A percentile compares a stretch with the other conserved stretches of the same genome.
Evolutionary conservation across 2,329 filamentous ascomycete species (phyloP).

Genomic region (Xylaria sp.): DNA sequence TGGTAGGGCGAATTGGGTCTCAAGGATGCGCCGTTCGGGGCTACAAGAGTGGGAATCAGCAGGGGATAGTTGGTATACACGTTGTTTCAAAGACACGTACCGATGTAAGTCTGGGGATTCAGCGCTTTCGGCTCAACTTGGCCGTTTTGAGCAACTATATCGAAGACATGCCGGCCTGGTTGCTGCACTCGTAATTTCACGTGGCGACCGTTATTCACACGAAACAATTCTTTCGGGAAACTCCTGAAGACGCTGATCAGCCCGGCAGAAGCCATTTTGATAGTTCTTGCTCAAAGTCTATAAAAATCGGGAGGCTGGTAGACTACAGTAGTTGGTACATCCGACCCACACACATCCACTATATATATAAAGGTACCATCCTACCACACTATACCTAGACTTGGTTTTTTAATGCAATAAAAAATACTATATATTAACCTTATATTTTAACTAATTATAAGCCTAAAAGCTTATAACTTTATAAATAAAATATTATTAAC

Average conservation of each 20-base stretch:
- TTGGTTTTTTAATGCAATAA: too few species aligned
- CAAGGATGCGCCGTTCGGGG: not conserved
- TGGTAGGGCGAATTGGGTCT: conserved; percentile 2
- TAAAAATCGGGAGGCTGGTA: too few species aligned
- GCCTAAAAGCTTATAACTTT: too few species aligned
- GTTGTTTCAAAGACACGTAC: not conserved
- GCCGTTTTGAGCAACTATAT: not conserved
- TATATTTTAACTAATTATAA: too few species aligned
- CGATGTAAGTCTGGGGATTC: not conserved
- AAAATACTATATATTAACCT: too few species aligned
- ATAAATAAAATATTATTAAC: too few species aligned
- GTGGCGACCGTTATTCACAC: conserved; percentile 1
- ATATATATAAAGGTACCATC: too few species aligned
- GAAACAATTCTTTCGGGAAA: conserved; percentile 3
- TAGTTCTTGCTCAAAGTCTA: too few species aligned
- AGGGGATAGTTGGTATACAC: not conserved
- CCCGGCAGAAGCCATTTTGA: not conserved
- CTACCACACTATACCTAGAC: too few species aligned
- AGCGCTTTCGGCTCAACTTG: conserved; percentile 5
- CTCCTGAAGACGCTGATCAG: not conserved
- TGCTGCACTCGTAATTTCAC: not conserved
- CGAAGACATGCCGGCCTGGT: not conserved
- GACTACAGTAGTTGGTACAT: too few species aligned
- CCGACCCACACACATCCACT: too few species aligned
- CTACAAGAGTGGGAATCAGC: not conserved